Percentiles rank a stretch among this genome's conserved stretches.
phyloP scores from a whole-genome alignment of 495 filamentous ascomycete species.

The Cercophora sp. region DNA sequence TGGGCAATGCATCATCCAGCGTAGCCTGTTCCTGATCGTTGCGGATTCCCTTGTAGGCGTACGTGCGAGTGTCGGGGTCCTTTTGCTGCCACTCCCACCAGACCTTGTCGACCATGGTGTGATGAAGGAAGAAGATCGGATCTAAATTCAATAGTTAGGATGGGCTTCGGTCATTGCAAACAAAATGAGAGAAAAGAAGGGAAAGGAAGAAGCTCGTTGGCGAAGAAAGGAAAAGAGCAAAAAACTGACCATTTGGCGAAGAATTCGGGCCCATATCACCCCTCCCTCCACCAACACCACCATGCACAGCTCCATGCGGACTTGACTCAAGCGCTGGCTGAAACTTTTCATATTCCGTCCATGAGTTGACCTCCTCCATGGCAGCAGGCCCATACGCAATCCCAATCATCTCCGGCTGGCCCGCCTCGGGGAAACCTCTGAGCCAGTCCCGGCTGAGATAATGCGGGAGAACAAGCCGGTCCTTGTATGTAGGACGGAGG shows the following conservation, averaged over 20 bases:
- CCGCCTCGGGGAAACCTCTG: background rate
- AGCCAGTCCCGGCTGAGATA: background rate
- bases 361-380: background rate
- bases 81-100: background rate
- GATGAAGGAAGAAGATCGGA: conserved; percentile 2
- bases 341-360: background rate
- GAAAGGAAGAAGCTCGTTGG: too few species aligned
- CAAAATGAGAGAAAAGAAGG: too few species aligned
- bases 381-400: background rate
- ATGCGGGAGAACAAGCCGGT: background rate
- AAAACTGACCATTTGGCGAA: background rate
- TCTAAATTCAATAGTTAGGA: too few species aligned
- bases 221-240: too few species aligned
- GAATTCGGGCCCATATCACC: background rate
- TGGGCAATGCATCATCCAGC: background rate
- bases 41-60: background rate
- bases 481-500: background rate
- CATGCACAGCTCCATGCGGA: background rate
- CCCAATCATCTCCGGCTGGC: background rate
- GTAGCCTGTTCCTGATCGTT: background rate
- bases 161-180: too few species aligned
- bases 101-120: background rate
- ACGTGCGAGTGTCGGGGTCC: background rate
- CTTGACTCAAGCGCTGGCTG: background rate
- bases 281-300: background rate